These are phyloP conservation scores for Boletus rufocinnamomeus DNA, from an alignment of 768 basidiomycete genomes.

Conservation along the genomic window DNA sequence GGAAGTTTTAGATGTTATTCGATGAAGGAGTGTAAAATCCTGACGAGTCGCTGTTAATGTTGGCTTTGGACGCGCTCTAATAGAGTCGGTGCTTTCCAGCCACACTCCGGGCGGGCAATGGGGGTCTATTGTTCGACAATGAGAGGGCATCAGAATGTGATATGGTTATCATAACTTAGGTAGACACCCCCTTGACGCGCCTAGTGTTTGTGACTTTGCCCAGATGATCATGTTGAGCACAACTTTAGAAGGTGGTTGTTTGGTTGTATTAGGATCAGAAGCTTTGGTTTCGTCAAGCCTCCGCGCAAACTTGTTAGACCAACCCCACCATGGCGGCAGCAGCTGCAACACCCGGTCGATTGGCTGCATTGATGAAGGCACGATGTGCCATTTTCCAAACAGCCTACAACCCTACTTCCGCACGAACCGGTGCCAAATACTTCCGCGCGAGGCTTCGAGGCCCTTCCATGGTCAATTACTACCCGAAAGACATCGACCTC, in stretches of 20 bases:
- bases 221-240: too few species aligned
- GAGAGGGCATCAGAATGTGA: too few species aligned
- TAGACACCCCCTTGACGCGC: not conserved
- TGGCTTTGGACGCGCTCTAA: too few species aligned
- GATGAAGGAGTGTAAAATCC: not conserved
- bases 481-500: slow-evolving; percentile 63
- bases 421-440: slow-evolving; percentile 91
- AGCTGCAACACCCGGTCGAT: slow-evolving; percentile 47
- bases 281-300: slow-evolving; percentile 6
- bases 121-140: too few species aligned
- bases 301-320: not conserved
- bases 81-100: not conserved
- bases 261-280: slow-evolving; percentile 33
- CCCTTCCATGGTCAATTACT: slow-evolving; percentile 84
- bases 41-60: not conserved
- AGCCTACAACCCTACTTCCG: slow-evolving; percentile 77
- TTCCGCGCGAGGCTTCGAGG: slow-evolving; percentile 80
- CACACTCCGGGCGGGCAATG: too few species aligned
- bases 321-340: slow-evolving; percentile 33
- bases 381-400: slow-evolving; percentile 83
- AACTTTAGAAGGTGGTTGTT: slow-evolving; percentile 18
- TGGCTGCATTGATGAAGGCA: slow-evolving; percentile 62
- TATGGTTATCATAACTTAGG: too few species aligned
- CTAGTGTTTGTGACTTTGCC: too few species aligned
- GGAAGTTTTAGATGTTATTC: slow-evolving; percentile 1